Conservation (phyloP, 2,329 filamentous ascomycete species). For the Chaetomium sp. region DNA sequence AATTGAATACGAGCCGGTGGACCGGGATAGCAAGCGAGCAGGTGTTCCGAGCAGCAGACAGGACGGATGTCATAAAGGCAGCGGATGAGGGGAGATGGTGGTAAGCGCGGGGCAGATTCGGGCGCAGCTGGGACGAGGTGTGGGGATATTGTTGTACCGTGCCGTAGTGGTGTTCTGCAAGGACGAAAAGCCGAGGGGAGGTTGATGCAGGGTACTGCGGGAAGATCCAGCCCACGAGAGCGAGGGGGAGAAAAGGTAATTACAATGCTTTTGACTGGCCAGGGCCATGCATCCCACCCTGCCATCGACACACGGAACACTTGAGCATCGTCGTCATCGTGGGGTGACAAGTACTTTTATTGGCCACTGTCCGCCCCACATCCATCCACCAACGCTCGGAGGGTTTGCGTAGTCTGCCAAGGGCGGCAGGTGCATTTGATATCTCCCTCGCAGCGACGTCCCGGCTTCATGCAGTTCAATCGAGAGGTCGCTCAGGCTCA, state of each 20-base stretch:
- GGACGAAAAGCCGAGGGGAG: not conserved
- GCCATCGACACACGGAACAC: not conserved
- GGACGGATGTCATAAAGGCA: conserved; percentile 14
- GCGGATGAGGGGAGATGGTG: conserved; percentile 11
- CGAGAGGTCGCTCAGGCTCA: too few species aligned
- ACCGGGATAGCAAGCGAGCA: not conserved
- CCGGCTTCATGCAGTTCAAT: not conserved
- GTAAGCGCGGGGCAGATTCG: not conserved
- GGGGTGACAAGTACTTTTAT: not conserved
- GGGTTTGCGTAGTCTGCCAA: not conserved
- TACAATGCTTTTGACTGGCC: conserved; percentile 7
- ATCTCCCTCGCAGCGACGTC: not conserved
- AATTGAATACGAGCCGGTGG: not conserved
- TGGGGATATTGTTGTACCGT: not conserved
- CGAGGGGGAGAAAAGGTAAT: conserved; percentile 9
- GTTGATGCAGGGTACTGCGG: not conserved
- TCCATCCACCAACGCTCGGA: not conserved
- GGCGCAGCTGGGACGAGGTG: not conserved
- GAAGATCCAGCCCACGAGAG: not conserved
- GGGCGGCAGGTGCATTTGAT: not conserved
- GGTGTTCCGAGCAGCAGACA: conserved; percentile 1
- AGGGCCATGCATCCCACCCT: not conserved
- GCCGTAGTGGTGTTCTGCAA: not conserved
- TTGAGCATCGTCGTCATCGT: conserved; percentile 11
- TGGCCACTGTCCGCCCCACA: not conserved